Base-by-base conservation (phyloP, 495 filamentous ascomycete species). In the Hypomontagnella monticulosa region DNA sequence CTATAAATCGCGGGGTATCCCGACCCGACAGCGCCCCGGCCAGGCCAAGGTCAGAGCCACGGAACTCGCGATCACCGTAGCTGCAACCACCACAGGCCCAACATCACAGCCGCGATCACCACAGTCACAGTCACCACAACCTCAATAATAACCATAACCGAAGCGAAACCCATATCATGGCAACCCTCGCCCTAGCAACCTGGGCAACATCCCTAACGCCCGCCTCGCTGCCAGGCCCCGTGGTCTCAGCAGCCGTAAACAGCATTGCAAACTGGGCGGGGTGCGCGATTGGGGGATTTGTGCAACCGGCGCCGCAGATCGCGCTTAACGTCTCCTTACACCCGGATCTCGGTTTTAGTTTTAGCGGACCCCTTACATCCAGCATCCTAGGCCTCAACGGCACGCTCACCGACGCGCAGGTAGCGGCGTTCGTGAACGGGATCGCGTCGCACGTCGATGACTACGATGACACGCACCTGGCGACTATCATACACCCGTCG, bases 381-480 rank as follows among this genome's bases (percentile, higher is more conserved):
- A 72, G 75, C 15, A 72, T 85, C 6, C 72, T 83, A 2, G 80
- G 80, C 1, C 49, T 68, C n/a, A 66, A 74, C 15, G 71, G 71
- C 9, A 67, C 62, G 4, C 69, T 55, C 18, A 74, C 73, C 0
- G 83, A 86, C 51, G 79, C 81, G 0, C 80, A 83, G 63, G 75
- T 84, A 64, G 83, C 82, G 4, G 83, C 83, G 0, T 70, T 86
- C 4, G 52, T 86, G 36, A 85, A 85, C 48, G 83, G 84, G 15
- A 84, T 85, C 14, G 79, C 82, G 23, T 82, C 80, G 18, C 82
- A 85, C 50, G 80, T 85, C 9, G 82, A 84, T 55, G 83, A 85
- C 60, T 86, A 85, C 66, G 83, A 86, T 44, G 83, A 86, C 66
- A 86, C 83, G 4, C 82, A 85, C 61, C 75, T 85, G 0, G 81